A percentile compares a stretch with the other conserved stretches of the same genome.
Conservation (phyloP, 192 early-diverging fungal genomes). For the Pilaira anomala region DNA sequence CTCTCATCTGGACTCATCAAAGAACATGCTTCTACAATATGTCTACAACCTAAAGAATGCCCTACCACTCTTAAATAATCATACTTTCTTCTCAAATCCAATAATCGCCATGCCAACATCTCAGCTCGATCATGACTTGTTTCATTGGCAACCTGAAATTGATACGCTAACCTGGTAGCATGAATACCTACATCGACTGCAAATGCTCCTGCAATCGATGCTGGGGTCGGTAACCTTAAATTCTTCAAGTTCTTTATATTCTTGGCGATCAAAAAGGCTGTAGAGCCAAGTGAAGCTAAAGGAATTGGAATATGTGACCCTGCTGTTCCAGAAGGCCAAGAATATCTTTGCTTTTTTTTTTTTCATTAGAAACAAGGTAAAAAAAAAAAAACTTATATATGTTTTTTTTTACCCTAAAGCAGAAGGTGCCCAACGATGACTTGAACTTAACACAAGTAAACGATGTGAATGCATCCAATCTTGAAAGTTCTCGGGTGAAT, state of each 20-base stretch:
- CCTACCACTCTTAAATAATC: constrained; percentile 32
- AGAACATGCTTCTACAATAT: constrained; percentile 35
- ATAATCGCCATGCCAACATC: constrained; percentile 28
- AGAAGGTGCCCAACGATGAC: constrained; percentile 26
- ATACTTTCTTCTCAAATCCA: constrained; percentile 26
- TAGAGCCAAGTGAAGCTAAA: constrained; percentile 25
- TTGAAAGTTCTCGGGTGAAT: constrained; percentile 33
- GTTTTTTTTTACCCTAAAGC: constrained; percentile 34
- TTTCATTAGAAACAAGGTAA: not conserved
- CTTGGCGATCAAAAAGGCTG: constrained; percentile 18
- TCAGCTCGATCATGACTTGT: constrained; percentile 32
- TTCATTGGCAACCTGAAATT: constrained; percentile 23
- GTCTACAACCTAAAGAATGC: constrained; percentile 37
- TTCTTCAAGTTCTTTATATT: constrained; percentile 17
- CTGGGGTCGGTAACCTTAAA: constrained; percentile 25
- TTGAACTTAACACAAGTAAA: constrained; percentile 21
- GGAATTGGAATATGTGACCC: constrained; percentile 26
- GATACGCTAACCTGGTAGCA: constrained; percentile 26
- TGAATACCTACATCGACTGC: constrained; percentile 31
- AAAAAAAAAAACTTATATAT: not conserved
- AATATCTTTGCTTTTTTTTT: constrained; percentile 19
- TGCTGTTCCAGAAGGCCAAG: constrained; percentile 33
- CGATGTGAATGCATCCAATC: constrained; percentile 39
- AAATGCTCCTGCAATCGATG: constrained; percentile 23
- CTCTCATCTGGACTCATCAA: constrained; percentile 20